Conservation (phyloP, 805 yeast species). For the Teunomyces lycoperdinae region DNA sequence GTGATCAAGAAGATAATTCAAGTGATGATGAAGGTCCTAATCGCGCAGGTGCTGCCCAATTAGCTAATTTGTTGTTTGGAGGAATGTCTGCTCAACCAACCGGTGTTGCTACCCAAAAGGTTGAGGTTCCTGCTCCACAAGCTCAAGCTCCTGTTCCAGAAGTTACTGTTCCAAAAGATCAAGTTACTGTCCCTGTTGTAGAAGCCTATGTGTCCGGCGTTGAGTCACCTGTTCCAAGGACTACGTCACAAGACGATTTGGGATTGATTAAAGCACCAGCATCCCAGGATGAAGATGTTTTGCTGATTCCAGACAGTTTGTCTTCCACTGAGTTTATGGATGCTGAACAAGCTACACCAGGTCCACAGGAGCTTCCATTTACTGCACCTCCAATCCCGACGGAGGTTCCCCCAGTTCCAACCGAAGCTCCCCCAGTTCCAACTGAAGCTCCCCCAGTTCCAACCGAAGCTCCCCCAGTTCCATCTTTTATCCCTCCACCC, state of each 20-base stretch:
- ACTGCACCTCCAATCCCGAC: slow-evolving; percentile 14
- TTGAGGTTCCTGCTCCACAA: slow-evolving; percentile 4
- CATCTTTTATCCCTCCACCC: slow-evolving; percentile 29
- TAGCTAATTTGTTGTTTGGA: slow-evolving; percentile 53
- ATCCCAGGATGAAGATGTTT: slow-evolving; percentile 6
- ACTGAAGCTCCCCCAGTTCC: slow-evolving; percentile 29
- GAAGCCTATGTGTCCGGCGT: background rate
- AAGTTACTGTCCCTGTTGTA: background rate
- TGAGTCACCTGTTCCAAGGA: background rate
- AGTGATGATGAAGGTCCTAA: slow-evolving; percentile 51
- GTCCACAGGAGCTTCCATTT: slow-evolving; percentile 20
- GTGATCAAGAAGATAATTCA: slow-evolving; percentile 39
- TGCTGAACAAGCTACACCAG: slow-evolving; percentile 8
- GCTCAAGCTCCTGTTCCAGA: background rate
- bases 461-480: no score
- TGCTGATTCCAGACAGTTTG: slow-evolving; percentile 10
- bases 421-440: slow-evolving; percentile 22
- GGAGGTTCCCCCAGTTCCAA: slow-evolving; percentile 20
- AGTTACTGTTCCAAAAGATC: slow-evolving; percentile 1
- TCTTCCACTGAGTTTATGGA: slow-evolving; percentile 6
- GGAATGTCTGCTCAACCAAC: slow-evolving; percentile 44
- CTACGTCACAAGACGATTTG: background rate
- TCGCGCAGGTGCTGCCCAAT: slow-evolving; percentile 53
- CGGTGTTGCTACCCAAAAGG: slow-evolving; percentile 6
- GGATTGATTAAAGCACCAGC: slow-evolving; percentile 3